Evolutionary conservation across 257 asterid species (phyloP).

Genomic region (Gentiana straminea): DNA sequence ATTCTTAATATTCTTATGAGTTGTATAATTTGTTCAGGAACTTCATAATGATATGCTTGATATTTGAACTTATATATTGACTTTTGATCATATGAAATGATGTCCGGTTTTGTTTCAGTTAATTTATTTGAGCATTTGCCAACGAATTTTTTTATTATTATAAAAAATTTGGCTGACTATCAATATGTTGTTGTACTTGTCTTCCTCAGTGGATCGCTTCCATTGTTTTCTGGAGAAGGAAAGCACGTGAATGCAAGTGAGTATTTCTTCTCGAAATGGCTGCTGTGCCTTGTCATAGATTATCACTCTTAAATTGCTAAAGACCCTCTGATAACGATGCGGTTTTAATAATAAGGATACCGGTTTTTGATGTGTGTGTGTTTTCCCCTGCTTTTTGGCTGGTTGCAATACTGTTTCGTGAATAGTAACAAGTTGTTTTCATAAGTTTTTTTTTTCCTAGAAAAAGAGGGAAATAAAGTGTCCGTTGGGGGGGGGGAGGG

Average conservation of each 20-base stretch:
- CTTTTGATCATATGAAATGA: neutral
- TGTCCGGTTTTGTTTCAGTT: neutral
- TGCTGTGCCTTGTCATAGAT: neutral
- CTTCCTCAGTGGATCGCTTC: constrained; percentile 65
- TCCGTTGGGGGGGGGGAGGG: too few relatives aligned
- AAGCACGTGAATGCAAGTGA: constrained; percentile 68
- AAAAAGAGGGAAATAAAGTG: too few relatives aligned
- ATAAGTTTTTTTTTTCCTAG: too few relatives aligned
- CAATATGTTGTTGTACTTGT: constrained; percentile 10
- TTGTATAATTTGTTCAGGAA: neutral
- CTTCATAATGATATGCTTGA: constrained; percentile 2
- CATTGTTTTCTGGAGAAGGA: constrained; percentile 62
- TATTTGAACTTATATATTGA: neutral
- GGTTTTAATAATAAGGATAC: too few relatives aligned
- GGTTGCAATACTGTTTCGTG: too few relatives aligned
- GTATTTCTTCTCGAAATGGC: constrained; percentile 18
- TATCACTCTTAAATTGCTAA: too few relatives aligned
- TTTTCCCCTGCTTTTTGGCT: too few relatives aligned
- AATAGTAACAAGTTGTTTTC: too few relatives aligned
- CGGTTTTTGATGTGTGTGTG: too few relatives aligned
- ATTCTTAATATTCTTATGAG: neutral
- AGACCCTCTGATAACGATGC: too few relatives aligned
- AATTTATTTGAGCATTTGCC: neutral
- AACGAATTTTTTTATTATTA: neutral
- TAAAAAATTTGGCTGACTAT: constrained; percentile 21